Base-by-base conservation (phyloP, 2,329 filamentous ascomycete genomes). In the Colletotrichum acutatum region DNA sequence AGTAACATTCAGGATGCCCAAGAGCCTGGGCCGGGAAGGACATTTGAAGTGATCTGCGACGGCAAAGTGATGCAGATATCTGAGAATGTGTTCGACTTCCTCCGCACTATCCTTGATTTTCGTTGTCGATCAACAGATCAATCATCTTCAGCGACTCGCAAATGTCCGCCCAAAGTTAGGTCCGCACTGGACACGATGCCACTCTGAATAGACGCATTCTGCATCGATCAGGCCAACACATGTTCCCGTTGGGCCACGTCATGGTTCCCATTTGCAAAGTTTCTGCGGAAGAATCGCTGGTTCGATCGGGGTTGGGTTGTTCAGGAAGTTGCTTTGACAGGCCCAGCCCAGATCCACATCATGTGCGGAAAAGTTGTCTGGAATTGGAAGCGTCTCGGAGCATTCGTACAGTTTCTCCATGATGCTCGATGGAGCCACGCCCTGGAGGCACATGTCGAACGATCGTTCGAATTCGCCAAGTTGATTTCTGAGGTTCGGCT, bases 281-380 rank as follows among this genome's bases (percentile, higher is more conserved):
- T 66, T 1, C 2, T 70, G 12, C 1, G 22, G 3, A 24, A 30
- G 1, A 28, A 57, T 2, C 53, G 61, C 3, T 76, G 75, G 66
- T 77, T 77, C 16, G 65, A 73, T 19, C 75, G 76, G 22, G 76
- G 75, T 12, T 77, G 76, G 76, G 67, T 77, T 1, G 58, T 76
- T 0, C 76, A 77, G 9, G 76, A 77, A 14, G 64, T 76, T 4
- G 34, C 69, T 4, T 64, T 77, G n/a, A 66, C 75, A 0, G 62
- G 71, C 49, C 62, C 61, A 14, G 8, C 54, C 2, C 22, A 52
- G 5, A 71, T 61, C 3, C 68, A 74, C 16, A 57, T 76, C 12
- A 70, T 71, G n/a, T 74, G 71, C 3, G 75, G 75, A 7, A 69
- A 30, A 1, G 52, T 37, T 0, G 49, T 67, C 16, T 59, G 74